Percentiles rank a stretch among this genome's conserved stretches.
These are phyloP conservation scores for Puccinellia tenuiflora DNA, from an alignment of 176 grass and related monocot genomes.

Conservation along the genomic window DNA sequence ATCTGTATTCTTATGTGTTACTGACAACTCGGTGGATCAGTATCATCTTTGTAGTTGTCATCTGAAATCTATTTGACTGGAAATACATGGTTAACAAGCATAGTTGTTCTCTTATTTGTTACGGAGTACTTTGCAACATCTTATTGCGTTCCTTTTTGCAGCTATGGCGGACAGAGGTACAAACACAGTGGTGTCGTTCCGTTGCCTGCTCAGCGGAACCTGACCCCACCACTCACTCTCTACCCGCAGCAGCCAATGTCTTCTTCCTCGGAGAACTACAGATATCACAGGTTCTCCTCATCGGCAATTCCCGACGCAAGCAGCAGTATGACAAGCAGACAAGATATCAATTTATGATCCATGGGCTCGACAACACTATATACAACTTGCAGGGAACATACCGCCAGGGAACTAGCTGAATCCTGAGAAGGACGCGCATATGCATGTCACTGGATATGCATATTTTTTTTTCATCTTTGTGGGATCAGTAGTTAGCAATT, in stretches of 20 bases:
- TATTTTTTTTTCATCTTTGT: neutral
- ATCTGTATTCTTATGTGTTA: neutral
- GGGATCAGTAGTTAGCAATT: slow-evolving; percentile 15
- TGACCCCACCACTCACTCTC: slow-evolving; percentile 67
- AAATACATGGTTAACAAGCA: neutral
- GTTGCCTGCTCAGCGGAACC: slow-evolving; percentile 69
- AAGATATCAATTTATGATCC: slow-evolving; percentile 73
- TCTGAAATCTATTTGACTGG: neutral
- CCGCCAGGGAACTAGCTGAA: neutral
- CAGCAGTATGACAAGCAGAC: slow-evolving; percentile 47
- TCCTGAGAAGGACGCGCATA: neutral
- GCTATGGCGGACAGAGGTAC: slow-evolving; percentile 56
- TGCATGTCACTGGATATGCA: slow-evolving; percentile 1
- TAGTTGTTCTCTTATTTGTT: neutral
- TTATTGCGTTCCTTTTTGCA: slow-evolving; percentile 2
- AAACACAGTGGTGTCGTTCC: slow-evolving; percentile 60
- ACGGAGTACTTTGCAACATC: neutral
- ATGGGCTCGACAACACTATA: neutral
- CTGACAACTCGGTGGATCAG: neutral
- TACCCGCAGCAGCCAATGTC: slow-evolving; percentile 84
- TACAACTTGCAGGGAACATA: neutral
- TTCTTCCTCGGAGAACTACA: slow-evolving; percentile 61
- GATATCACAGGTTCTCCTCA: slow-evolving; percentile 73
- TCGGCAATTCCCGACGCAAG: slow-evolving; percentile 53
- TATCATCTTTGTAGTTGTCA: neutral